Evolutionary conservation across 2,329 filamentous ascomycete genomes (phyloP).

Genomic region (Helminthosporium solani): DNA sequence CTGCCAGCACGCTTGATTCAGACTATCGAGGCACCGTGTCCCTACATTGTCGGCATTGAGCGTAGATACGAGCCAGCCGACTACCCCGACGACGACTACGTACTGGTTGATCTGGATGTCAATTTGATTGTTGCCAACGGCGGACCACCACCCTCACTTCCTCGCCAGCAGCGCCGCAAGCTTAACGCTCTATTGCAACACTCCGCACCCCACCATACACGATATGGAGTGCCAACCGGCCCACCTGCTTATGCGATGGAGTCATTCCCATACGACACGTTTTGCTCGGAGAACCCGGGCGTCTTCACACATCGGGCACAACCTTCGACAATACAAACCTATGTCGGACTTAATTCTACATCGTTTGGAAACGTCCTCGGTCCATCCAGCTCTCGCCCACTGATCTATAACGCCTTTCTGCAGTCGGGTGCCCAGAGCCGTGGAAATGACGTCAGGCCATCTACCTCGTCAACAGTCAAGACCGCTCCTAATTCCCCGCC

Average conservation of each 20-base stretch:
- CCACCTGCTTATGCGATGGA: conserved; percentile 92
- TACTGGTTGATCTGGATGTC: conserved; percentile 88
- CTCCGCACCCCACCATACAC: conserved; percentile 84
- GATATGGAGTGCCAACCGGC: conserved; percentile 82
- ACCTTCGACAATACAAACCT: conserved; percentile 75
- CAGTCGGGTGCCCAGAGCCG: conserved; percentile 68
- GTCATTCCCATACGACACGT: conserved; percentile 85
- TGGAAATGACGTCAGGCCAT: conserved; percentile 66
- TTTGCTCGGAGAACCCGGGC: conserved; percentile 80
- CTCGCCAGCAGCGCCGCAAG: conserved; percentile 86
- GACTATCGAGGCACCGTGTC: conserved; percentile 89
- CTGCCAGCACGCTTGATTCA: conserved; percentile 85
- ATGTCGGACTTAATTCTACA: conserved; percentile 85
- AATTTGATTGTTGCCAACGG: conserved; percentile 85
- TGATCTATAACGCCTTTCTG: conserved; percentile 89
- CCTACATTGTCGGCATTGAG: conserved; percentile 96
- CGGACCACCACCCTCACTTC: conserved; percentile 72
- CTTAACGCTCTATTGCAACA: conserved; percentile 83
- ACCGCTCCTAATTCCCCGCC: conserved; percentile 52
- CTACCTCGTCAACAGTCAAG: conserved; percentile 44
- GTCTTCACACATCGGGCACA: conserved; percentile 73
- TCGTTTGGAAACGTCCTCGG: conserved; percentile 73
- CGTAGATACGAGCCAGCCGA: conserved; percentile 82
- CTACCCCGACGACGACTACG: conserved; percentile 92
- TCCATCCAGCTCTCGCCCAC: conserved; percentile 54